phyloP scores from a whole-genome alignment of 2,329 filamentous ascomycete genomes.

The Sporothrix pallida region DNA sequence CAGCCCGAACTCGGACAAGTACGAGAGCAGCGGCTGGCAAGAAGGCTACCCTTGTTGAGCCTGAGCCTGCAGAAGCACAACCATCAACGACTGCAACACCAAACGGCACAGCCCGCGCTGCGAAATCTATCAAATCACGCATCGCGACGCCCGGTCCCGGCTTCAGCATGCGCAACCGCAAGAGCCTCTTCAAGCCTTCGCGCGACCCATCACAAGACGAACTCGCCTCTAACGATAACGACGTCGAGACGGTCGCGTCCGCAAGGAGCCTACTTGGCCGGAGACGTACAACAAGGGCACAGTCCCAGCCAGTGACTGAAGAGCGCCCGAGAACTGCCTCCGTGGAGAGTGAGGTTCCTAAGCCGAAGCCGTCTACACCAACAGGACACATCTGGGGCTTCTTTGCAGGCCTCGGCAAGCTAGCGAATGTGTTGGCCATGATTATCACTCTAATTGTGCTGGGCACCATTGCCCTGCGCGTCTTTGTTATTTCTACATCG shows the following conservation, averaged over 20 bases:
- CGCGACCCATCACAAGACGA: constrained; percentile 32
- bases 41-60: not conserved
- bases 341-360: not conserved
- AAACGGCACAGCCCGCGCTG: not conserved
- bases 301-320: not conserved
- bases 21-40: no score
- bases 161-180: constrained; percentile 19
- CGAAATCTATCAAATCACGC: constrained; percentile 25
- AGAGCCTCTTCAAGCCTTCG: constrained; percentile 10
- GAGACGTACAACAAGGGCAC: constrained; percentile 4
- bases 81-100: not conserved
- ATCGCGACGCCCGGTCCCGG: constrained; percentile 32
- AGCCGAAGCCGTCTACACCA: not conserved
- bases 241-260: constrained; percentile 24
- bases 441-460: constrained; percentile 35
- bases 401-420: not conserved
- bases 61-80: not conserved
- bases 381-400: not conserved
- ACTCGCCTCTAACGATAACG: constrained; percentile 29
- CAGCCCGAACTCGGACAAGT: not conserved
- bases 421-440: constrained; percentile 31
- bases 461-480: constrained; percentile 33
- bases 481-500: constrained; percentile 36
- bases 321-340: not conserved
- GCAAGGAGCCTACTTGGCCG: constrained; percentile 27